Evolutionary conservation across 441 rosid species (phyloP), one percentile per base, ranked within the genome.

Genomic region (Dalechampia spathulata): DNA sequence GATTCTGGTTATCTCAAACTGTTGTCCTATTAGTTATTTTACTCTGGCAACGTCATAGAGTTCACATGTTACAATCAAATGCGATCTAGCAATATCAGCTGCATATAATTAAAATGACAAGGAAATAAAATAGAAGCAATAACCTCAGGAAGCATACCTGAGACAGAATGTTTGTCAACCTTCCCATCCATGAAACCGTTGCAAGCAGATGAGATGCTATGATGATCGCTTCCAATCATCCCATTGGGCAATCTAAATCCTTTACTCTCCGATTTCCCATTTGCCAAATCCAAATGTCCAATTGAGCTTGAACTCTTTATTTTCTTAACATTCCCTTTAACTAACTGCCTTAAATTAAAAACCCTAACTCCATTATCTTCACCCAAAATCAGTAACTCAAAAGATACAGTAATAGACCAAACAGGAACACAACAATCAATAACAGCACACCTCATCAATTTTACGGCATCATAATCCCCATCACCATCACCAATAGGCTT

Each of bases 401-500:
- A 82, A 12, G 82, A 81, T 27, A 80, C 42, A 37, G 76, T 61
- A 42, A 84, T 62, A 0, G 83, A 82, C 77, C 83, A 87, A 66
- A 84, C 75, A 4, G 90, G 92, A 50, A 34, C 67, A 38, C 66
- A 62, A 60, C 87, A 82, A 49, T 82, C 90, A 58, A 84, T 73
- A 52, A 76, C 74, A 52, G 83, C 87, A 73, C 85, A 84, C 55
- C 80, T 79, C 78, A 77, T 84, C 74, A 87, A 61, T 65, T 87
- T 84, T 60, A 87, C 64, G 38, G 34, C 73, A 22, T 30, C 63
- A 45, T 43, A 80, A 49, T 56, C 73, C 45, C 50, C 73, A 58
- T 30, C 63, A 45, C 47, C 82, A 49, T 56, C 73, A 49, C 50
- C 73, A 58, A 71, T 65, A 37, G 60, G 56, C 72, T 75, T 82